Base-by-base conservation (phyloP, 179 eudicot species). In the Silene coronaria region DNA sequence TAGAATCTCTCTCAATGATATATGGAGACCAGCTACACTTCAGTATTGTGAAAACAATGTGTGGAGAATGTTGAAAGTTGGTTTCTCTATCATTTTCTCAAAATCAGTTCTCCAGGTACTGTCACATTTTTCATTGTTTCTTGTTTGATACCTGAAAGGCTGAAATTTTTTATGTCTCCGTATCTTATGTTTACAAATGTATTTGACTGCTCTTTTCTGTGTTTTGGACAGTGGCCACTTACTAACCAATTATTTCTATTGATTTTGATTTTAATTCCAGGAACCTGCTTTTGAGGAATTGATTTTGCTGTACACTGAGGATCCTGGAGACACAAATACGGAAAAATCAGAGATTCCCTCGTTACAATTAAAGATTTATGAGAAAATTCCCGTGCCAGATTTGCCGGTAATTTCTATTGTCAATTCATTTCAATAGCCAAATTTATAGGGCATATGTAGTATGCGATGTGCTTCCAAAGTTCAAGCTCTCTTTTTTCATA, bases 281-380 rank as follows among this genome's bases (percentile, higher is more conserved):
- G 98, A 94, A 82, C 98, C 98, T 62, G 91, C 98, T 73, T 94
- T 91, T 79, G 85, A 89, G 80, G 97, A 94, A 80, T 82, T 94
- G 76, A 86, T 94, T 79, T 89, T 94, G 85, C 85, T 94, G 59
- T 93, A 85, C 73, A 91, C 89, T 16, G 88, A 90, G 77, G 88
- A 85, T 78, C 78, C 76, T 55, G 84, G 76, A 76, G 82, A 84
- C 19, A 75, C 72, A 28, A 84, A 81, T 60, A 65, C 77, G 62
- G 86, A 80, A 71, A 82, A 76, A 84, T 73, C 79, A n/a, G 86
- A 84, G 77, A 77, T 86, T 73, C 87, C 92, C 77, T 81, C 89
- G 23, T 82, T 94, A 84, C 96, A 89, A 78, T 73, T 94, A 86
- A 89, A 91, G 88, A 90, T 94, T 74, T 94, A 88, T 83, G 97